phyloP scores from a whole-genome alignment of 345 rosid species.

The Salix dunnii region DNA sequence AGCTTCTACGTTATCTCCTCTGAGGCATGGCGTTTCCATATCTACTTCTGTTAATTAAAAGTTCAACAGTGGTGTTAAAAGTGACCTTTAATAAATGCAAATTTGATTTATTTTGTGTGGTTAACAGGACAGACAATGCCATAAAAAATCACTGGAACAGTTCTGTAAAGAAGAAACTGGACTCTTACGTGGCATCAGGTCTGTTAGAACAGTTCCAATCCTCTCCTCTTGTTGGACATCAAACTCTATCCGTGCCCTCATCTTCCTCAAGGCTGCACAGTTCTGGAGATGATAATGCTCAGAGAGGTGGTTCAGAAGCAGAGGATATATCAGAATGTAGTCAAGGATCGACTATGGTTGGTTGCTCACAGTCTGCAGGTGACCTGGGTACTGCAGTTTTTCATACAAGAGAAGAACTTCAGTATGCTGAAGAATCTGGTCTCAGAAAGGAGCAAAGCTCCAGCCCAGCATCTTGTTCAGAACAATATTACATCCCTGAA shows the following conservation, averaged over 20 bases:
- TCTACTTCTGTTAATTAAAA: not conserved
- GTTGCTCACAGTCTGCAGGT: constrained; percentile 61
- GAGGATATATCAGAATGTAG: constrained; percentile 92
- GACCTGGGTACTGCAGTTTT: constrained; percentile 44
- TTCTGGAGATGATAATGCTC: constrained; percentile 64
- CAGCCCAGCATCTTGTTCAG: constrained; percentile 57
- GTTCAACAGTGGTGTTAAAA: not conserved
- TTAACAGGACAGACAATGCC: constrained; percentile 92
- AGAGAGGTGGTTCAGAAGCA: constrained; percentile 47
- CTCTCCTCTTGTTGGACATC: constrained; percentile 52
- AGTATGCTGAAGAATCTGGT: constrained; percentile 43
- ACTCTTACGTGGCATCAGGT: constrained; percentile 86
- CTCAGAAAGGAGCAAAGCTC: constrained; percentile 52
- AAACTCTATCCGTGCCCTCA: constrained; percentile 48
- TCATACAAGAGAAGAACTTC: constrained; percentile 43
- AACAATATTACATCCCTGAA: constrained; percentile 53
- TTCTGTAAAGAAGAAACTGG: constrained; percentile 96
- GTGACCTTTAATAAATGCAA: constrained; percentile 1
- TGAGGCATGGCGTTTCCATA: not conserved
- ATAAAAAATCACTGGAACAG: constrained; percentile 99
- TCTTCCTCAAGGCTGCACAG: constrained; percentile 63
- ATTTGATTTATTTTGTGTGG: constrained; percentile 23
- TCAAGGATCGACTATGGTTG: constrained; percentile 58
- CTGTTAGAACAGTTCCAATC: constrained; percentile 73
- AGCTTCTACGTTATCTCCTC: not conserved